Evolutionary conservation across 2,329 filamentous ascomycete genomes (phyloP), one percentile per base, ranked within the genome.

Genomic region (Ceratocystis eucalypticola): DNA sequence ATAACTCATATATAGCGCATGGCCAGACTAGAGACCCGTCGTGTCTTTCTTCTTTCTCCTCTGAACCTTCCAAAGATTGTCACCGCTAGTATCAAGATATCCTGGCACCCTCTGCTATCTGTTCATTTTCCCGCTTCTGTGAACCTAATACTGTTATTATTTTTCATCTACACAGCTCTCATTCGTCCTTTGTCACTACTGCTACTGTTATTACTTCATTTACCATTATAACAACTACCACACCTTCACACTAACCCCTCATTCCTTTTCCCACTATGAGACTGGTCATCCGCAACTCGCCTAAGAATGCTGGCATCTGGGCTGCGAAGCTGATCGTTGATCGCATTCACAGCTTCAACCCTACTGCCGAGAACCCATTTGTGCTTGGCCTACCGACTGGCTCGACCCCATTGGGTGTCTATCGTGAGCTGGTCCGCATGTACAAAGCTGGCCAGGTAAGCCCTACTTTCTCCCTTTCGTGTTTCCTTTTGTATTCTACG

Each of bases 381-480:
- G 88, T 94, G 5, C 84, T 95, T 61, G 90, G 90, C 67, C 80
- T 95, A 61, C 90, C 90, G 8, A 95, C 90, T 1, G 90, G 90
- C 65, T 91, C 88, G 71, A 92, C 87, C 69, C 90, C 90, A 1
- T 82, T 91, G 69, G 80, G 84, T 64, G 85, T 94, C 70, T 95
- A 95, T 78, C 84, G 85, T 74, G 81, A 86, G 70, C 82, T 95
- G 30, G 89, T 94, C 62, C 77, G 83, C 71, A 82, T 82, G 73
- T 85, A 86, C 79, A 88, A 88, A 76, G 80, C 83, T 70, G 86
- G 86, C 72, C 77, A 80, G 72, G 80, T 81, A 74, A 68, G 76
- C 69, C 30, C 44, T 17, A 17, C 20, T 8, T n/a, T 17, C 12
- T 46, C 20, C 37, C 30, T 17, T 30, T 8, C n/a, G 22, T 45